These are phyloP conservation scores for Cordyceps militaris DNA, from an alignment of 2,329 filamentous ascomycete species.

Conservation along the genomic window DNA sequence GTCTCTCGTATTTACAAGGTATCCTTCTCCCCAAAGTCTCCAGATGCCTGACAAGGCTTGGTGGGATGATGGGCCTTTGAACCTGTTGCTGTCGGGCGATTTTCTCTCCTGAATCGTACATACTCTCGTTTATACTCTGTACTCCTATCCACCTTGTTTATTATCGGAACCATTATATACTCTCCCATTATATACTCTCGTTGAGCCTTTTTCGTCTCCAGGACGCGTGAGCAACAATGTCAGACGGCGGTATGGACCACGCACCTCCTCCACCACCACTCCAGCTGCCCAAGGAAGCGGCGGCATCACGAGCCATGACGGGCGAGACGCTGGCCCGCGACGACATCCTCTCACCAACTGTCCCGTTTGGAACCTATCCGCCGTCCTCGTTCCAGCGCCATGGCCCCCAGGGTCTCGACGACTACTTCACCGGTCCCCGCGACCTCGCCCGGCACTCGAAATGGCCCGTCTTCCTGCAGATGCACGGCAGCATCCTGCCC, in stretches of 20 bases:
- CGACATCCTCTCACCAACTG: conserved; percentile 24
- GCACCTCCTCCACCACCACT: neutral
- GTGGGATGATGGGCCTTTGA: neutral
- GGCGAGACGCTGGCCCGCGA: conserved; percentile 5
- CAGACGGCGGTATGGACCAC: neutral
- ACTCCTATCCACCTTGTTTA: neutral
- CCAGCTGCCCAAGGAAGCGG: neutral
- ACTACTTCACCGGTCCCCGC: conserved; percentile 60
- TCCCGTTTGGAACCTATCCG: conserved; percentile 22
- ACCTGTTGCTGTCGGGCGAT: too few species aligned
- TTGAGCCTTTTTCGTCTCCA: neutral
- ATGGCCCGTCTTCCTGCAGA: conserved; percentile 66
- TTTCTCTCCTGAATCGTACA: too few species aligned
- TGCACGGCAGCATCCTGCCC: conserved; percentile 69
- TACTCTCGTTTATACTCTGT: too few species aligned
- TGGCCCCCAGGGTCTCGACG: conserved; percentile 43
- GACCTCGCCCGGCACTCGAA: conserved; percentile 69
- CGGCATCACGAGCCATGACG: neutral
- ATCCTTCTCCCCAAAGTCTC: neutral
- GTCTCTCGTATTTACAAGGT: neutral
- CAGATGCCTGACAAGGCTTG: neutral
- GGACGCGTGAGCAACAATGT: neutral
- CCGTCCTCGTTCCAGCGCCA: conserved; percentile 25
- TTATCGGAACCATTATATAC: neutral
- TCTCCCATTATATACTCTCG: neutral